Percentiles rank a stretch among this genome's conserved stretches.
Evolutionary conservation across 2,329 filamentous ascomycete species (phyloP).

Genomic region (Colletotrichum abscissum): DNA sequence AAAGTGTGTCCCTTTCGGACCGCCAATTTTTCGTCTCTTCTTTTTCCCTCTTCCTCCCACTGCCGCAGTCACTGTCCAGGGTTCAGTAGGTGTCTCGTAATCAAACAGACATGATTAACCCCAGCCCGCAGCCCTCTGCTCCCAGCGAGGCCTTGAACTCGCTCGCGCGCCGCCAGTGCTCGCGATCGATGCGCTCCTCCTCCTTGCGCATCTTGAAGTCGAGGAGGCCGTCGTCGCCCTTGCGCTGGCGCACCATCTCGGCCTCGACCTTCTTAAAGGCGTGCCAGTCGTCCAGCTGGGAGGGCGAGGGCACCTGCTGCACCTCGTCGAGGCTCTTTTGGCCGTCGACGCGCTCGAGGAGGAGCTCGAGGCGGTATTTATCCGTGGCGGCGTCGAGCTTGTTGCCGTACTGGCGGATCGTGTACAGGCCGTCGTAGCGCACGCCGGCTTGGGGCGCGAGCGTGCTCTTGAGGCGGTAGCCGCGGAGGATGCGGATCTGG

Average conservation of each 20-base stretch:
- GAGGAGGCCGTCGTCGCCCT: conserved; percentile 31
- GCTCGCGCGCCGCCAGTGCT: conserved; percentile 34
- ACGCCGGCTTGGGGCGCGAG: conserved; percentile 64
- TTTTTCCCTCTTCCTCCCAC: too few species aligned
- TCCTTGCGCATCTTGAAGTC: conserved; percentile 36
- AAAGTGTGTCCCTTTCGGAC: background rate
- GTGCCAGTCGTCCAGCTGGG: conserved; percentile 67
- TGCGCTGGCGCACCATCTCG: conserved; percentile 32
- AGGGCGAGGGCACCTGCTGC: conserved; percentile 60
- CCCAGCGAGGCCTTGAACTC: conserved; percentile 32
- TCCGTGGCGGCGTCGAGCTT: conserved; percentile 53
- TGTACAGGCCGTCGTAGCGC: conserved; percentile 70
- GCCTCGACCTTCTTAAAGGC: conserved; percentile 55
- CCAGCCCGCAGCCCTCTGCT: conserved; percentile 19
- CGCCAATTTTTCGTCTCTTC: background rate
- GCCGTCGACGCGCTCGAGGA: conserved; percentile 55
- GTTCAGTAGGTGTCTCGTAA: too few species aligned
- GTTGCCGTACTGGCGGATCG: conserved; percentile 58
- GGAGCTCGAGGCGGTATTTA: conserved; percentile 56
- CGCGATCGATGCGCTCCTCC: conserved; percentile 33
- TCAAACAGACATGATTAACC: conserved; percentile 13
- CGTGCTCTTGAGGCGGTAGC: conserved; percentile 60
- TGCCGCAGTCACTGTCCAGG: too few species aligned
- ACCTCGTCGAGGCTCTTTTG: conserved; percentile 57
- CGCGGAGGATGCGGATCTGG: conserved; percentile 63